These are phyloP conservation scores for Colletotrichum echinochloae DNA, from an alignment of 2,329 filamentous ascomycete genomes.

Conservation along the genomic window DNA sequence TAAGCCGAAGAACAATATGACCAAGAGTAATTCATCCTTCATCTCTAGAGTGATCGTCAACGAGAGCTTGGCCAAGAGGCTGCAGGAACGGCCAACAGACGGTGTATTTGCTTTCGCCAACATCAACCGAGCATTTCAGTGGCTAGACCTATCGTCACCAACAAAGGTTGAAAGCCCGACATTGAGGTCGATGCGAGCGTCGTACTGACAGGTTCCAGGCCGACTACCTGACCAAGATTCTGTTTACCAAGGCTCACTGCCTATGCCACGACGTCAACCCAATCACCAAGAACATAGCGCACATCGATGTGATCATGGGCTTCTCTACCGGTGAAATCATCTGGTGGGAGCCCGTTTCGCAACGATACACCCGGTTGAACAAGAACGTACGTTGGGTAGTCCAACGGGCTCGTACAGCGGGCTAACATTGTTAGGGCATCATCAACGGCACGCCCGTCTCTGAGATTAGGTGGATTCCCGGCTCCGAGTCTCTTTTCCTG, in stretches of 20 bases:
- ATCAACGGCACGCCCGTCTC: slow-evolving; percentile 89
- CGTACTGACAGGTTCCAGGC: slow-evolving; percentile 60
- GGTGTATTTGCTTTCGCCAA: slow-evolving; percentile 94
- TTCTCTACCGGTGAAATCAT: slow-evolving; percentile 98
- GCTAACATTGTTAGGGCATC: slow-evolving; percentile 69
- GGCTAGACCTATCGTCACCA: slow-evolving; percentile 81
- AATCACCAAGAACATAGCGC: slow-evolving; percentile 80
- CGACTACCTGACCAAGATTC: slow-evolving; percentile 93
- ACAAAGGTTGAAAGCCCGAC: slow-evolving; percentile 28
- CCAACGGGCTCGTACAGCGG: slow-evolving; percentile 2
- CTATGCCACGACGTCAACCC: slow-evolving; percentile 93
- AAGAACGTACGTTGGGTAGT: slow-evolving; percentile 76
- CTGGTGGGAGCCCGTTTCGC: slow-evolving; percentile 97
- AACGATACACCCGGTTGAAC: slow-evolving; percentile 94
- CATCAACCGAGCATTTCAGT: slow-evolving; percentile 94
- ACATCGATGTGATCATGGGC: slow-evolving; percentile 93
- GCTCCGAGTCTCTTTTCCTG: slow-evolving; percentile 92
- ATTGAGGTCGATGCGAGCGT: slow-evolving; percentile 43
- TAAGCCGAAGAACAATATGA: slow-evolving; percentile 98
- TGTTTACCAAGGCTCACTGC: slow-evolving; percentile 97
- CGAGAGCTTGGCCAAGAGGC: slow-evolving; percentile 80
- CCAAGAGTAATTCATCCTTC: slow-evolving; percentile 98
- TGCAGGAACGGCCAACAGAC: slow-evolving; percentile 81
- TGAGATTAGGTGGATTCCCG: slow-evolving; percentile 92
- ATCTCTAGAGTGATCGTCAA: slow-evolving; percentile 96